Evolutionary conservation across 306 rosid genomes (phyloP).

Genomic region (Cucumis hystrix): DNA sequence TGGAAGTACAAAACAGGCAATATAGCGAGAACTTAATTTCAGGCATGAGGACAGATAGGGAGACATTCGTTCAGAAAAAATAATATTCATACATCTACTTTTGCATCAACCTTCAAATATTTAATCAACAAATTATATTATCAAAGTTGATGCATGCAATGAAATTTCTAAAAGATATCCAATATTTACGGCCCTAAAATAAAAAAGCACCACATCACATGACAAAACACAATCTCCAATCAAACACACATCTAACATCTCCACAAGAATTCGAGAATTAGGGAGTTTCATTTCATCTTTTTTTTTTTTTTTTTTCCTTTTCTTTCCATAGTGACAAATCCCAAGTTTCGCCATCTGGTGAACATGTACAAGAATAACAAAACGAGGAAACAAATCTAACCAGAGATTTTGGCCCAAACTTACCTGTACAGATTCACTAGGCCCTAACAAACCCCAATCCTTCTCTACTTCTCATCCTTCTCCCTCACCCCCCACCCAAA

Average conservation of each 20-base stretch:
- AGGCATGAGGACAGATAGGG: too few relatives aligned
- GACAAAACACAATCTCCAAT: not conserved
- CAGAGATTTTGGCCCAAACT: not conserved
- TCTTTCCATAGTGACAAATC: not conserved
- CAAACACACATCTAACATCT: not conserved
- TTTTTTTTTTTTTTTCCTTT: not conserved
- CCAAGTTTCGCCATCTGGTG: conserved; percentile 1
- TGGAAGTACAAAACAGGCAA: too few relatives aligned
- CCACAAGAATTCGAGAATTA: not conserved
- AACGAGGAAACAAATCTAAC: not conserved
- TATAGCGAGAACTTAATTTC: too few relatives aligned
- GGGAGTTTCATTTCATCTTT: not conserved
- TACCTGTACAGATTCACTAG: conserved; percentile 4
- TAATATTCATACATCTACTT: too few relatives aligned
- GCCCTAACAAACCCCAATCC: not conserved
- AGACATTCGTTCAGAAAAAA: too few relatives aligned
- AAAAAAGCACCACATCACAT: not conserved
- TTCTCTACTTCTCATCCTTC: not conserved
- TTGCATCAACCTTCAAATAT: too few relatives aligned
- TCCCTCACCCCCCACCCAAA: not conserved
- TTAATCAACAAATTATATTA: too few relatives aligned
- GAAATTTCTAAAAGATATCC: too few relatives aligned
- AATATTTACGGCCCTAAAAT: not conserved
- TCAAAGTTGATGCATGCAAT: too few relatives aligned
- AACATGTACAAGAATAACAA: conserved; percentile 8